These are phyloP conservation scores for Selaginella tamariscina DNA, from an alignment of 75 land plant species.

Conservation along the genomic window DNA sequence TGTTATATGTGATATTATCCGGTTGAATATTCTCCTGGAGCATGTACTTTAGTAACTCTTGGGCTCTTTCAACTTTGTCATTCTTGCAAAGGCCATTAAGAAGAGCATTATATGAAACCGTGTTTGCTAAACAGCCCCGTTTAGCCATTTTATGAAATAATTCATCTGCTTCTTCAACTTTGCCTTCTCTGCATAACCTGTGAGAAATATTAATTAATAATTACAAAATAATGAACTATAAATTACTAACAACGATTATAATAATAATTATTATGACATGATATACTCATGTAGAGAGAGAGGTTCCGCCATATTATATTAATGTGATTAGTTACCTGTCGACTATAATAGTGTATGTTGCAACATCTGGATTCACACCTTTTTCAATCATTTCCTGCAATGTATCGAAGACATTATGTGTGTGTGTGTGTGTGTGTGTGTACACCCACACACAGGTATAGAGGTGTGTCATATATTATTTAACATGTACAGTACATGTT, in stretches of 20 bases:
- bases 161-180: neutral
- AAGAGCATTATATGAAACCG: neutral
- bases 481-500: no score
- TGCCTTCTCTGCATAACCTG: neutral
- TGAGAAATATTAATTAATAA: no score
- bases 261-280: no score
- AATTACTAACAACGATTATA: no score
- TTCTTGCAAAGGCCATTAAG: neutral
- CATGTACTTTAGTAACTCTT: neutral
- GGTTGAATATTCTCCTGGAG: neutral
- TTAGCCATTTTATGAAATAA: neutral
- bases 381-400: neutral
- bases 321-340: no score
- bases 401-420: no score
- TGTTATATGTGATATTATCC: neutral
- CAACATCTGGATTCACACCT: neutral
- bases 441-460: no score
- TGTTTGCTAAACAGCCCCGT: neutral
- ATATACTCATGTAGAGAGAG: no score
- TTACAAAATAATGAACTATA: no score
- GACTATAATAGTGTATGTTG: neutral
- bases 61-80: neutral
- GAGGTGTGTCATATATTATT: no score
- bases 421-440: no score
- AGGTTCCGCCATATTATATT: no score